Conservation (phyloP, 75 land plant genomes). For the Picea sitchensis region DNA sequence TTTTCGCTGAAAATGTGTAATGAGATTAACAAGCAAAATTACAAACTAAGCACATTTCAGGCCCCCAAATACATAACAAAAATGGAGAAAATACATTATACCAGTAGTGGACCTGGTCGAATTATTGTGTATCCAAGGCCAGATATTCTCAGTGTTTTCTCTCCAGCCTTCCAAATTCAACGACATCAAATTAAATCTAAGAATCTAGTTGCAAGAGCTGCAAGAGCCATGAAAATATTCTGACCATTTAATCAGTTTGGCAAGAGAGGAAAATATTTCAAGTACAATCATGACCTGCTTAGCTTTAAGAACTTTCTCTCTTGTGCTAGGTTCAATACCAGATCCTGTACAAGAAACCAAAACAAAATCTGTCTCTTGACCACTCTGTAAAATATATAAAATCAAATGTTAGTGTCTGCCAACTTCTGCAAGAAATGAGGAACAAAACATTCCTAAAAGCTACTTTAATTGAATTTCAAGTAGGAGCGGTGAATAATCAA, state of each 20-base stretch:
- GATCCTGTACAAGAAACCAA: constrained; percentile 93
- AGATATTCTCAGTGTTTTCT: constrained; percentile 84
- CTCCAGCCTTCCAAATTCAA: constrained; percentile 68
- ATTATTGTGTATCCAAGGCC: constrained; percentile 98
- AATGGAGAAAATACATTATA: constrained; percentile 8
- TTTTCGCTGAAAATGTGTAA: neutral
- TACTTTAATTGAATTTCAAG: neutral
- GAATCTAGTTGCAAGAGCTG: constrained; percentile 4
- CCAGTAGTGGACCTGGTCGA: constrained; percentile 93
- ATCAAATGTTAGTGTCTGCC: neutral
- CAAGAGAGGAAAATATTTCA: neutral
- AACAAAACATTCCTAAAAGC: neutral
- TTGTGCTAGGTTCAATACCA: constrained; percentile 57
- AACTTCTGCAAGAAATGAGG: neutral
- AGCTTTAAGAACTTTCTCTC: constrained; percentile 87
- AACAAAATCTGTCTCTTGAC: constrained; percentile 94
- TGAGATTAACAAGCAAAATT: neutral
- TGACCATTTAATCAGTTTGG: neutral
- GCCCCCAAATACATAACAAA: neutral
- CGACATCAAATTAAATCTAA: neutral
- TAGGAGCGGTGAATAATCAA: too few relatives aligned
- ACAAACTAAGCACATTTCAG: neutral
- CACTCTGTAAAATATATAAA: constrained; percentile 54
- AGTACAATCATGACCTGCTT: constrained; percentile 58
- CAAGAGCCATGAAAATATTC: neutral